A percentile compares a stretch with the other conserved stretches of the same genome.
Conservation (phyloP, 1,139 yeast genomes). For the Yamadazyma siamensis region DNA sequence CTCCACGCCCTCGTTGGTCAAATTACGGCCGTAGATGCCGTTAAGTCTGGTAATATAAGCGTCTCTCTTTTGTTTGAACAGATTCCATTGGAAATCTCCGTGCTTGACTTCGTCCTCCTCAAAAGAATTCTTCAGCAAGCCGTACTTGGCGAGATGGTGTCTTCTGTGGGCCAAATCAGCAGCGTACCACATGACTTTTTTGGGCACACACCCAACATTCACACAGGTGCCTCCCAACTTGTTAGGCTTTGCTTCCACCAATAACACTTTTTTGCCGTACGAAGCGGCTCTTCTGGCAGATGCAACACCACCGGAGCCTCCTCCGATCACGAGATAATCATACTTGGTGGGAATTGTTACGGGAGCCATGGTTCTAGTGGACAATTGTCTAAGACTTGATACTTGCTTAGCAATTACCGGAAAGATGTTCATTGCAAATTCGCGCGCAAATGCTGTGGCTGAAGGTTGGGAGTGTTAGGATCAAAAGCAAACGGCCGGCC, state of each 20-base stretch:
- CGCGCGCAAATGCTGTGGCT: background rate
- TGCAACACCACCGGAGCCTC: slow-evolving; percentile 99
- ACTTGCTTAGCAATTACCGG: too few relatives aligned
- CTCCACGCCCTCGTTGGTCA: slow-evolving; percentile 86
- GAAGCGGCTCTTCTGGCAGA: slow-evolving; percentile 95
- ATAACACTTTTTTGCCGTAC: slow-evolving; percentile 82
- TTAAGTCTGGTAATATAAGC: slow-evolving; percentile 84
- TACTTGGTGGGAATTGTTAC: slow-evolving; percentile 50
- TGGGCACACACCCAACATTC: slow-evolving; percentile 98
- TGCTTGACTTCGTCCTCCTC: slow-evolving; percentile 50
- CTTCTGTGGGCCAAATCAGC: slow-evolving; percentile 79
- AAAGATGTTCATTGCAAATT: too few relatives aligned
- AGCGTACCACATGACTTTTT: slow-evolving; percentile 98
- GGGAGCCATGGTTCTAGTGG: slow-evolving; percentile 47
- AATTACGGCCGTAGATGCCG: slow-evolving; percentile 87
- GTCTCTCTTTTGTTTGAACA: slow-evolving; percentile 81
- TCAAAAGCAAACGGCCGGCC: too few relatives aligned
- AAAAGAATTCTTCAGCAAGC: slow-evolving; percentile 46
- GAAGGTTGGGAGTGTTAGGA: background rate
- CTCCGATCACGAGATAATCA: slow-evolving; percentile 94
- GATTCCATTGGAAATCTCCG: slow-evolving; percentile 74
- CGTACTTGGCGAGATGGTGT: slow-evolving; percentile 75
- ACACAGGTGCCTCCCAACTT: slow-evolving; percentile 97
- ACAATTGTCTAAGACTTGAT: slow-evolving; percentile 34
- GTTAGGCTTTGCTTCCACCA: slow-evolving; percentile 69